Base-by-base conservation (phyloP, 2,329 filamentous ascomycete genomes). In the Beauveria rudraprayagi region DNA sequence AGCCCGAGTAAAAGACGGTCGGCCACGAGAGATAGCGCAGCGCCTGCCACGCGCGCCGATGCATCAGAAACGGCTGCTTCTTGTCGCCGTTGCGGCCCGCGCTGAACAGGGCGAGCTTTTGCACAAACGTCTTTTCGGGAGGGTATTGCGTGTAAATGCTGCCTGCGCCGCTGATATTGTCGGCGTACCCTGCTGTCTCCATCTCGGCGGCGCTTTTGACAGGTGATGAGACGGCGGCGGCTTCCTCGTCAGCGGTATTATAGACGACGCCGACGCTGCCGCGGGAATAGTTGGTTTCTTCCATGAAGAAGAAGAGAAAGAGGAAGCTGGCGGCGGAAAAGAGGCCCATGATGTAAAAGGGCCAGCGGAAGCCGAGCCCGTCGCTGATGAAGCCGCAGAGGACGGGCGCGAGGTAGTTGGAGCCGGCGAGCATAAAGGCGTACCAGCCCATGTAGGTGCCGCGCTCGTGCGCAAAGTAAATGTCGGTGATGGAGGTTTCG, bases 221-320 rank as follows among this genome's bases (percentile, higher is more conserved):
- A 0, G 11, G 34, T 6, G 34, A 37, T 14, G 34, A 37, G 44
- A 2, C 41, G 30, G 5, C 22, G 52, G 22, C 34, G 5, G 30
- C 44, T 22, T 47, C 30, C 26, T 53, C 19, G 9, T 28, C 46
- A n/a, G 34, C 26, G 17, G 44, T 28, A 26, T 56, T 17, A 17
- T 54, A 22, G 16, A 44, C 24, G 43, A 67, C 14, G 62, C 63
- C 52, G 6, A 48, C 41, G 10, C 28, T 61, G 11, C 17, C 50
- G 22, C 79, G 73, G 48, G 76, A 70, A 64, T 85, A 86, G 16
- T 78, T 78, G 7, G 82, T 83, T 67, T 87, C 83, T 64, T 86
- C 83, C 63, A 84, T 81, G 66, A 86, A 81, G 62, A 86, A 72
- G 66, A 85, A 83, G 0, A 78, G 61, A 40, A 78, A 72, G 0